phyloP scores from a whole-genome alignment of 2,329 filamentous ascomycete genomes.

The Dryadomyces quercus-mongolicae region DNA sequence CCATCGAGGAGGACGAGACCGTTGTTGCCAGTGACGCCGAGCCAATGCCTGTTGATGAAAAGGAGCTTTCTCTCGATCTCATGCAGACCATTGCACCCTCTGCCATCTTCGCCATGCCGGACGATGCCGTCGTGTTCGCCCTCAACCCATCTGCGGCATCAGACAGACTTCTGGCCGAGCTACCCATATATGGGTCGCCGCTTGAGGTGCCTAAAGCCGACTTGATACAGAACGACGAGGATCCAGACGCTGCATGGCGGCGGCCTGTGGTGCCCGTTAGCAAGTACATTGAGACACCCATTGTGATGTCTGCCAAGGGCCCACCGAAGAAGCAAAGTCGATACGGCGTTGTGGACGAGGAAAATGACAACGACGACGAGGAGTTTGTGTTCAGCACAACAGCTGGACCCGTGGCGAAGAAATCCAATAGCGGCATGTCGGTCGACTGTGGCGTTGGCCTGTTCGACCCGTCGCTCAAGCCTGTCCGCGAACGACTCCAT shows the following conservation, averaged over 20 bases:
- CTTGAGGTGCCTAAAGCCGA: slow-evolving; percentile 47
- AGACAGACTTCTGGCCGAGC: slow-evolving; percentile 65
- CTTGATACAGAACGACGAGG: slow-evolving; percentile 41
- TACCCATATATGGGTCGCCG: slow-evolving; percentile 66
- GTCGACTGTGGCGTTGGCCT: slow-evolving; percentile 49
- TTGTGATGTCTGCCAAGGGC: slow-evolving; percentile 54
- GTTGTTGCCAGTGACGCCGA: slow-evolving; percentile 28
- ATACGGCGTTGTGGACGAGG: slow-evolving; percentile 67
- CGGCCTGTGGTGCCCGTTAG: slow-evolving; percentile 71
- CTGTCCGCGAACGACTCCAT: slow-evolving; percentile 79
- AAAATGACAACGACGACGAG: slow-evolving; percentile 27
- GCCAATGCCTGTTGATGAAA: slow-evolving; percentile 30
- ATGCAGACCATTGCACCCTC: slow-evolving; percentile 51
- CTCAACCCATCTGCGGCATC: slow-evolving; percentile 62
- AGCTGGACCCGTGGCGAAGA: background rate
- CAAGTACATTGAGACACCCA: slow-evolving; percentile 73
- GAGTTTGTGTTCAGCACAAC: slow-evolving; percentile 21
- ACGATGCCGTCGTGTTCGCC: slow-evolving; percentile 70
- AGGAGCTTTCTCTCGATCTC: slow-evolving; percentile 4
- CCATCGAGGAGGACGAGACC: background rate
- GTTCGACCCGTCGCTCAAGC: slow-evolving; percentile 81
- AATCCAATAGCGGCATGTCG: background rate
- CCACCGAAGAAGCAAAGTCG: slow-evolving; percentile 67
- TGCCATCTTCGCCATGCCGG: slow-evolving; percentile 70
- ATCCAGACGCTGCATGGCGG: slow-evolving; percentile 62